phyloP scores from a whole-genome alignment of 495 filamentous ascomycete species.

The Tirmania nivea region DNA sequence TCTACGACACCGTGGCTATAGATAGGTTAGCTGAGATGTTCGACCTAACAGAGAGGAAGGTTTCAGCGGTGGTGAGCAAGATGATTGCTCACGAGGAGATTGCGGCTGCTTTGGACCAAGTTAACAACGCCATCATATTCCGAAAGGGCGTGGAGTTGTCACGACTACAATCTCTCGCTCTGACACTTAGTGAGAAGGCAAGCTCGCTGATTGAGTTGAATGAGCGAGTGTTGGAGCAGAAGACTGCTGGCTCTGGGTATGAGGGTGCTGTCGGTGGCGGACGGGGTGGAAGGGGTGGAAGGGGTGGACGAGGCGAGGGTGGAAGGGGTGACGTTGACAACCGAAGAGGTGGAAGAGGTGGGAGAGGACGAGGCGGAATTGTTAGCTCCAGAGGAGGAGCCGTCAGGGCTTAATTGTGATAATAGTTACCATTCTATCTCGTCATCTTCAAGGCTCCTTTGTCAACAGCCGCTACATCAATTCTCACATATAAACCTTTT shows the following conservation, averaged over 20 bases:
- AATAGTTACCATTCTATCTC: neutral
- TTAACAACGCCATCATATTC: constrained; percentile 95
- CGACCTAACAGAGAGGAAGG: constrained; percentile 74
- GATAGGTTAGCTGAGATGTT: constrained; percentile 79
- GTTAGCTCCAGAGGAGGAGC: constrained; percentile 20
- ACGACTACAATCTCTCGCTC: constrained; percentile 78
- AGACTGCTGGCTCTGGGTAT: constrained; percentile 85
- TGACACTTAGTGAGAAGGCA: constrained; percentile 89
- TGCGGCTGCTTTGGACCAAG: constrained; percentile 87
- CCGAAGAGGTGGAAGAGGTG: constrained; percentile 13
- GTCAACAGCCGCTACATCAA: too few species aligned
- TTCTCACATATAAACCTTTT: too few species aligned
- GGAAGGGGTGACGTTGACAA: constrained; percentile 16
- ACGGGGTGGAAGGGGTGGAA: constrained; percentile 42
- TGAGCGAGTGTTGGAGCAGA: constrained; percentile 87
- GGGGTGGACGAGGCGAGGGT: constrained; percentile 43
- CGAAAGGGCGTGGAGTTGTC: constrained; percentile 97
- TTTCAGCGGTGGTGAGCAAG: constrained; percentile 83
- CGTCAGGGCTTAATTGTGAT: constrained; percentile 15
- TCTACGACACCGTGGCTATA: constrained; percentile 90
- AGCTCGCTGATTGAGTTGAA: constrained; percentile 88
- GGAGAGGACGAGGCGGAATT: constrained; percentile 8
- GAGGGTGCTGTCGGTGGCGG: constrained; percentile 56
- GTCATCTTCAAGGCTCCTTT: too few species aligned
- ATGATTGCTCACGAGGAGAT: constrained; percentile 99